Conservation (phyloP, 2,329 filamentous ascomycete genomes). For the Epichloe uncinata region DNA sequence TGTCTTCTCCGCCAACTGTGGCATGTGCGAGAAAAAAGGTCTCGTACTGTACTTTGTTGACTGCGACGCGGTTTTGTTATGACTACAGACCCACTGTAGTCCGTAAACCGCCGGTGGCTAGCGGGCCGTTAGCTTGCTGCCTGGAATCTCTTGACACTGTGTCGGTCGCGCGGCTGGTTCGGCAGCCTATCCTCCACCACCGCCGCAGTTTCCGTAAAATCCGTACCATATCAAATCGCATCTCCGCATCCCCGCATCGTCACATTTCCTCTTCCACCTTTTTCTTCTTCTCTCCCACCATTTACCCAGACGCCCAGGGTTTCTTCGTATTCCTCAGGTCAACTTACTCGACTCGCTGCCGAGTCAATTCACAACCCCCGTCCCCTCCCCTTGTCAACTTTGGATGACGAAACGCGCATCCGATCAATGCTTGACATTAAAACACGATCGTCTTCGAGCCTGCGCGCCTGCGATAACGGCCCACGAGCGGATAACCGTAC, state of each 20-base stretch:
- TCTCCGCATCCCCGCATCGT: not conserved
- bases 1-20: not conserved
- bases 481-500: not conserved
- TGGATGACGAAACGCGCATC: not conserved
- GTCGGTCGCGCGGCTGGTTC: conserved; percentile 2
- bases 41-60: not conserved
- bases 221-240: not conserved
- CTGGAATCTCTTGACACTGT: not conserved
- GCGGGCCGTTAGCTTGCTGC: not conserved
- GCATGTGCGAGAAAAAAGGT: not conserved
- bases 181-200: not conserved
- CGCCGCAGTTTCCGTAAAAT: not conserved
- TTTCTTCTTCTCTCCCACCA: not conserved
- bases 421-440: not conserved
- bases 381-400: no score
- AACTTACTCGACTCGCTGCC: not conserved
- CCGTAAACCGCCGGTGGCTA: no score
- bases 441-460: not conserved
- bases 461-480: no score
- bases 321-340: not conserved
- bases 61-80: no score
- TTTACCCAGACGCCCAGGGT: not conserved
- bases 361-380: not conserved
- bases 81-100: no score
- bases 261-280: not conserved